Percentiles rank a stretch among this genome's conserved stretches.
Conservation (phyloP, 768 basidiomycete species). For the Boletus rex-veris region DNA sequence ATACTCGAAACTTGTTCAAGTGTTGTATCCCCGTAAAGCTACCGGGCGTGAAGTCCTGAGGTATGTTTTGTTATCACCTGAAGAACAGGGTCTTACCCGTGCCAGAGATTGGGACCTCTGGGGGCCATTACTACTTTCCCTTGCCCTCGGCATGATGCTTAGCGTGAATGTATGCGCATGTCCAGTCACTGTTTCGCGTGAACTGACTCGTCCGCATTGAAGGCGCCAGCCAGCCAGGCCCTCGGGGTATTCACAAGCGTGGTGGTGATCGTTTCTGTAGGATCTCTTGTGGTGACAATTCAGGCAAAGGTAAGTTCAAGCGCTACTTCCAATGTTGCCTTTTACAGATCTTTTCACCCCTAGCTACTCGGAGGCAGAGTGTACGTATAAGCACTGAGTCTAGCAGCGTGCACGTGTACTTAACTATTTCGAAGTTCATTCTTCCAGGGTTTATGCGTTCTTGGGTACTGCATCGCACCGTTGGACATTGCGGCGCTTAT, state of each 20-base stretch:
- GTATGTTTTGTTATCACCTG: slow-evolving; percentile 37
- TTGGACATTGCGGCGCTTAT: slow-evolving; percentile 87
- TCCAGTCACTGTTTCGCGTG: background rate
- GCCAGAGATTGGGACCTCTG: slow-evolving; percentile 95
- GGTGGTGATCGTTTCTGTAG: slow-evolving; percentile 88
- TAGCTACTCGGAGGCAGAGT: slow-evolving; percentile 81
- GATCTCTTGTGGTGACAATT: slow-evolving; percentile 88
- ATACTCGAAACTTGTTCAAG: slow-evolving; percentile 89
- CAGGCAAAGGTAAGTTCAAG: slow-evolving; percentile 77
- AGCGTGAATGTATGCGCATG: slow-evolving; percentile 65
- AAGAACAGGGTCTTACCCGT: slow-evolving; percentile 1
- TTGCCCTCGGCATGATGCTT: slow-evolving; percentile 77
- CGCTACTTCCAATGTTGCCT: background rate
- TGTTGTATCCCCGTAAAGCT: slow-evolving; percentile 80
- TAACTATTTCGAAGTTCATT: slow-evolving; percentile 59
- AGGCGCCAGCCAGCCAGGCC: slow-evolving; percentile 83
- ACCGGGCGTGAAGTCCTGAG: slow-evolving; percentile 75
- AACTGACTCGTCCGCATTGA: slow-evolving; percentile 2
- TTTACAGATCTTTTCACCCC: background rate
- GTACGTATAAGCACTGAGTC: slow-evolving; percentile 40
- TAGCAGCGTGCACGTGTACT: background rate
- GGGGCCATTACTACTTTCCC: slow-evolving; percentile 87
- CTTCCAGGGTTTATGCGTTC: slow-evolving; percentile 92
- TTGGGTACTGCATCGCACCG: slow-evolving; percentile 95
- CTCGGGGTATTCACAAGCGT: slow-evolving; percentile 91